Conservation (phyloP, 2,329 filamentous ascomycete genomes). For the Gaeumannomyces tritici region DNA sequence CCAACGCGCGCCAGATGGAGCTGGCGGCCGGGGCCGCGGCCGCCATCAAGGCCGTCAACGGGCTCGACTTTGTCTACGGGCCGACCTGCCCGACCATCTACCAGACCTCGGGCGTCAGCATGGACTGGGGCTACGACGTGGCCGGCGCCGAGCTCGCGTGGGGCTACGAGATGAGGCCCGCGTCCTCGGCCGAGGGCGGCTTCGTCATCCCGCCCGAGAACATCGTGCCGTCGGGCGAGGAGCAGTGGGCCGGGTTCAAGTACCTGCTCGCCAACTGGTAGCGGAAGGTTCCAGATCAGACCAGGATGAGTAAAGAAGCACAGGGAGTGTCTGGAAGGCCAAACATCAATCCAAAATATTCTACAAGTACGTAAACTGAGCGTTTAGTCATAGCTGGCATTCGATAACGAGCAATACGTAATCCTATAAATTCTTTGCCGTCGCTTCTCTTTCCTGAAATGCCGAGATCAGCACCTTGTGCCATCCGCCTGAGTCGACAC, state of each 20-base stretch:
- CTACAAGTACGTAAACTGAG: too few species aligned
- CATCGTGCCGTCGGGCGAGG: conserved; percentile 31
- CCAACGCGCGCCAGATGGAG: conserved; percentile 35
- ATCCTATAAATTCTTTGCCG: too few species aligned
- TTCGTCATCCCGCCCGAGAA: conserved; percentile 32
- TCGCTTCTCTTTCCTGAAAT: too few species aligned
- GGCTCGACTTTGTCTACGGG: conserved; percentile 29
- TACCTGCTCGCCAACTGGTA: conserved; percentile 39
- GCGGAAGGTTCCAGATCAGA: neutral
- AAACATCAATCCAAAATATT: too few species aligned
- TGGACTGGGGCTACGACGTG: conserved; percentile 35
- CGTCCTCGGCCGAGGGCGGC: conserved; percentile 21
- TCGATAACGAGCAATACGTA: too few species aligned
- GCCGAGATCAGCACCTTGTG: too few species aligned
- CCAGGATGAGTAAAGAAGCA: too few species aligned
- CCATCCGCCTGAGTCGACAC: too few species aligned
- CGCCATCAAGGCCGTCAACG: conserved; percentile 37
- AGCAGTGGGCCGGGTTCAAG: conserved; percentile 40
- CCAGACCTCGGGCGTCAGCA: conserved; percentile 35
- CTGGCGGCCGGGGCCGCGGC: conserved; percentile 37
- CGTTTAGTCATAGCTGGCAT: too few species aligned
- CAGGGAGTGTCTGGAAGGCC: too few species aligned
- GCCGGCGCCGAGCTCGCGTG: conserved; percentile 29
- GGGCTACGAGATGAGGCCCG: conserved; percentile 27
- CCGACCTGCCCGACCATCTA: conserved; percentile 54